Percentiles rank a stretch among this genome's conserved stretches.
Conservation (phyloP, 1,139 yeast species). For the Pichia sp. region DNA sequence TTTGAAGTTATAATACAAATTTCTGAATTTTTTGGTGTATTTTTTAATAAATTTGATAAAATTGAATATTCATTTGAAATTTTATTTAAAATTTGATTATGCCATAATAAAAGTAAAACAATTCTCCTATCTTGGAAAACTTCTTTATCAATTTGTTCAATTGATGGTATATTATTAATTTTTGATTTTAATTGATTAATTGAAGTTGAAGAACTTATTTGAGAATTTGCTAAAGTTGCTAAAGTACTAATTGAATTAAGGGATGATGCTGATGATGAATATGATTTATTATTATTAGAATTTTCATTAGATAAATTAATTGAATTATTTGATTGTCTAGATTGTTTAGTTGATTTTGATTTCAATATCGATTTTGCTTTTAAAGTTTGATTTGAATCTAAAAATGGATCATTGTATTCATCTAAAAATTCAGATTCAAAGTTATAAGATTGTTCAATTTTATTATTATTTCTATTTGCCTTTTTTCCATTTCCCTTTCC, state of each 20-base stretch:
- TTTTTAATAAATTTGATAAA: slow-evolving; percentile 13
- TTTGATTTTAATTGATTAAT: not conserved
- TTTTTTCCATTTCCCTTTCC: too few relatives aligned
- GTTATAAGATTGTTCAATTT: not conserved
- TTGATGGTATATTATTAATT: slow-evolving; percentile 9
- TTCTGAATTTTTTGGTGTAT: slow-evolving; percentile 16
- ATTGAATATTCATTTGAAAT: slow-evolving; percentile 21
- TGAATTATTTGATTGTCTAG: too few relatives aligned
- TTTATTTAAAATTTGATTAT: slow-evolving; percentile 24
- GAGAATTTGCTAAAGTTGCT: not conserved
- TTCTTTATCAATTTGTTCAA: slow-evolving; percentile 13
- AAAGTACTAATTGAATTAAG: not conserved
- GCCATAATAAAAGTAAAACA: slow-evolving; percentile 26
- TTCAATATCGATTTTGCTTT: not conserved
- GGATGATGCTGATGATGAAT: not conserved
- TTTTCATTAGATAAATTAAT: not conserved
- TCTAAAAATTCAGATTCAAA: not conserved
- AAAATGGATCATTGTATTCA: not conserved
- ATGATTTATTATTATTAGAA: not conserved
- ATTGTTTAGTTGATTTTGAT: not conserved
- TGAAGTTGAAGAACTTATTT: not conserved
- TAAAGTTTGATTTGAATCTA: not conserved
- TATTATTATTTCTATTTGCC: not conserved
- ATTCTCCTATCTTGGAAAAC: slow-evolving; percentile 26
- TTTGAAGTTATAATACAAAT: slow-evolving; percentile 24